These are phyloP conservation scores for Ascochyta pisi DNA, from an alignment of 2,329 filamentous ascomycete species.

Conservation along the genomic window DNA sequence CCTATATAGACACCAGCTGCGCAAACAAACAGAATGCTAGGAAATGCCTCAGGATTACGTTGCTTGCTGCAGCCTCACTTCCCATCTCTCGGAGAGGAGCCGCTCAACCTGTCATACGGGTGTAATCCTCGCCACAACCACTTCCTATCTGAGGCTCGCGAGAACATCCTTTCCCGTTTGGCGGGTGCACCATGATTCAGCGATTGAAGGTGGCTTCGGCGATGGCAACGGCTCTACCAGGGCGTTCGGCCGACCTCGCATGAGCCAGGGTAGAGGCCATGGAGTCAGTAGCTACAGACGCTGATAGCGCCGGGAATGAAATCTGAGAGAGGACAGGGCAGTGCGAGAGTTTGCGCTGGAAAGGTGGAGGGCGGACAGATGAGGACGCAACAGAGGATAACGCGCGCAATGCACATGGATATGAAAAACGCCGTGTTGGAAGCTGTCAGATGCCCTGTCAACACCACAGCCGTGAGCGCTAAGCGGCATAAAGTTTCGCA, in stretches of 20 bases:
- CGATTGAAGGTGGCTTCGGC: neutral
- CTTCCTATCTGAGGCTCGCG: neutral
- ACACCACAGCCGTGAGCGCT: conserved; percentile 14
- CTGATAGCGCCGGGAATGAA: neutral
- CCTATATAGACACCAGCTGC: conserved; percentile 4
- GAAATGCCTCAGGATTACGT: neutral
- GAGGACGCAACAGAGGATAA: conserved; percentile 21
- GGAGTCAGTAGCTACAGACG: too few species aligned
- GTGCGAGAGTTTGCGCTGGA: neutral
- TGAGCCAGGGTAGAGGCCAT: neutral
- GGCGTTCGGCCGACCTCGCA: conserved; percentile 1
- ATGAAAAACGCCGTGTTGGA: conserved; percentile 11
- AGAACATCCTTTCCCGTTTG: neutral
- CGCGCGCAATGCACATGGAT: conserved; percentile 14
- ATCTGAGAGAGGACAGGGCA: neutral
- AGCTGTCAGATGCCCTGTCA: conserved; percentile 12
- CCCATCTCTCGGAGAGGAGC: neutral
- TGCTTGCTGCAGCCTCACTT: conserved; percentile 1
- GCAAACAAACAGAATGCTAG: neutral
- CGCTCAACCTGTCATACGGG: neutral
- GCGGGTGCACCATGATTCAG: neutral
- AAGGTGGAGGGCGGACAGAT: conserved; percentile 10
- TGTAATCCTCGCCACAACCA: neutral
- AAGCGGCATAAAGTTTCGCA: conserved; percentile 17
- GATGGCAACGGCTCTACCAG: neutral